Base-by-base conservation (phyloP, 495 filamentous ascomycete species). In the Clavariopsis aquatica region DNA sequence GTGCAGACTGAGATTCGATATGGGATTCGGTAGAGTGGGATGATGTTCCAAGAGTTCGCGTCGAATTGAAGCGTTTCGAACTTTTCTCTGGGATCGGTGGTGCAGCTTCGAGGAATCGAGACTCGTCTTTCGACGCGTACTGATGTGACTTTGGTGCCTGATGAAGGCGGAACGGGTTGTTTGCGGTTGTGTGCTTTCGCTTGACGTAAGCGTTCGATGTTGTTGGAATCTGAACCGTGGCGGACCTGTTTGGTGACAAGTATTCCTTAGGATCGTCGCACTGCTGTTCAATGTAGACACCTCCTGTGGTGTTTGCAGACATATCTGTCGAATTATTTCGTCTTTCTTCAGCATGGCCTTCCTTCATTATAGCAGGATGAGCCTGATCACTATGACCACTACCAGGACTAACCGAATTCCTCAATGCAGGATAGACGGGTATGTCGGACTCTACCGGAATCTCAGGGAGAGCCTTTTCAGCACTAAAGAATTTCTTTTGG, bases 11-110 rank as follows among this genome's bases (percentile, higher is more conserved):
- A 2, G n/a, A 12, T 9, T 45, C 20, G 8, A 28, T 19, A 12
- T 24, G 36, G 26, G 12, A 7, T n/a, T 62, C 9, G 28, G 27
- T 2, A 49, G 20, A n/a, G 15, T 26, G 22, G 24, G 51, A 17
- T 20, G 34, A 17, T 6, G 52, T 27, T 20, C 10, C 1, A n/a
- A 56, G 27, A 23, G 43, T 22, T 6, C 26, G 27, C 2, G 22
- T 9, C 1, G 60, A 54, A 2, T 13, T 28, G 24, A 4, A 36
- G 20, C 51, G 51, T 6, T 17, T 26, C 3, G 58, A 49, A 27
- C 22, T 61, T 49, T 52, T 61, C 27, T 12, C 10, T 24, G 58
- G 58, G 20, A 61, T 52, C 20, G 58, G 49, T 9, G 58, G 58
- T 5, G 43, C 38, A 43, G 6, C 6, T 2, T 17, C 38, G 15